Conservation (phyloP, 2,329 filamentous ascomycete genomes). For the Calonectria naviculata region DNA sequence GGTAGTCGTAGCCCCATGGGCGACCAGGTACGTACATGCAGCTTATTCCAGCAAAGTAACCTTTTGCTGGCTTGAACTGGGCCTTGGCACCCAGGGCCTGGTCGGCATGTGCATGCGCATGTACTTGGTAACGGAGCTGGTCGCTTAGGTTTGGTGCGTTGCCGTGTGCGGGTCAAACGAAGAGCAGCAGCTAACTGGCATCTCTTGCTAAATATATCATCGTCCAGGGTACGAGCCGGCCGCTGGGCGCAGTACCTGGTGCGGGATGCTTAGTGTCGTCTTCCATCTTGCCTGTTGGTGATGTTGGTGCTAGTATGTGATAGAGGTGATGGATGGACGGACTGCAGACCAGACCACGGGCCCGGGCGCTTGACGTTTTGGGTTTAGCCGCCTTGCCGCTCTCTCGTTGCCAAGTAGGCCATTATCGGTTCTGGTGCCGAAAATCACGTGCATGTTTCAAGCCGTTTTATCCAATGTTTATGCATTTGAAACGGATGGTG, state of each 20-base stretch:
- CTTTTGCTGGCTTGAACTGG: not conserved
- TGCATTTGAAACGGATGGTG: not conserved
- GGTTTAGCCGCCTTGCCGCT: conserved; percentile 12
- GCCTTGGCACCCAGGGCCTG: conserved; percentile 4
- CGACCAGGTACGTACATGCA: conserved; percentile 9
- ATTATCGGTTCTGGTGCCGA: not conserved
- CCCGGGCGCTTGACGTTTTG: conserved; percentile 10
- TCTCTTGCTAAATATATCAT: conserved; percentile 37
- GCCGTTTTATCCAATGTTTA: not conserved
- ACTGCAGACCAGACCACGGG: not conserved
- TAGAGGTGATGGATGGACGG: not conserved
- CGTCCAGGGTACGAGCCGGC: conserved; percentile 1
- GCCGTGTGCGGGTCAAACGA: conserved; percentile 9
- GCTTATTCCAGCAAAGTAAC: conserved; percentile 11
- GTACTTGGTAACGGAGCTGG: conserved; percentile 12
- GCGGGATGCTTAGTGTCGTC: not conserved
- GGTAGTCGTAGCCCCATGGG: conserved; percentile 11
- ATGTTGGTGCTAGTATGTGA: not conserved
- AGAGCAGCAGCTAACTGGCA: conserved; percentile 1
- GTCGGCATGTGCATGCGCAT: conserved; percentile 7
- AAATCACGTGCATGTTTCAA: conserved; percentile 1
- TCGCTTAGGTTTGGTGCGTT: conserved; percentile 17
- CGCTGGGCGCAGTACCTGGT: conserved; percentile 5
- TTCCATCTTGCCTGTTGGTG: conserved; percentile 6
- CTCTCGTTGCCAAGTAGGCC: not conserved